Base-by-base conservation (phyloP, 257 asterid genomes). In the Ilex aquifolium region DNA sequence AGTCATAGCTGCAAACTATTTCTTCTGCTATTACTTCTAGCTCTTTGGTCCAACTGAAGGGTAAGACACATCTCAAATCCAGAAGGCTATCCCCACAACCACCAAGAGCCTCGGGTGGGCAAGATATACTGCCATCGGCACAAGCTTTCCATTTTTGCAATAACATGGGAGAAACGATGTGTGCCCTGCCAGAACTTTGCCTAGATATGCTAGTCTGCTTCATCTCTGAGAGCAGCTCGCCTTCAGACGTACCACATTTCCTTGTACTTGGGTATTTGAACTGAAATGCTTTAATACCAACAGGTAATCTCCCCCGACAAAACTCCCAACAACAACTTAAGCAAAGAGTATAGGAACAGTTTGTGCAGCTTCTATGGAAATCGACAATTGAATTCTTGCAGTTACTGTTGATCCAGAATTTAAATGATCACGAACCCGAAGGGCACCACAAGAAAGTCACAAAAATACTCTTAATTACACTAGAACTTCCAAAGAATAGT, bases 361-460 rank as follows among this genome's bases (percentile, higher is more conserved):
- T 80, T 56, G 80, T 39, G 82, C 99, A 93, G 76, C 85, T 84
- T 82, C 96, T 82, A 62, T 90, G 96, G 82, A 86, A 93, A 89
- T 93, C 95, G 71, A 84, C 70, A 72, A 90, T 82, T 59, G 91
- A 76, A 44, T 76, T 67, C 65, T 79, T 81, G 82, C 99, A 93
- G 73, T 76, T 86, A 74, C 77, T 83, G 83, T 97, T 90, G 90
- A 73, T 64, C 62, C 68, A 68, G 62, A 65, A 78, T 62, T 70
- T 58, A 67, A 76, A 74, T 44, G 56, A 73, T 56, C 68, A 64
- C 42, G 73, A 17, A 62, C 32, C 61, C 57, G 70, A 53, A 68
- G 54, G 61, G 49, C 65, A 69, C 63, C 57, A 31, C 42, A 67
- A 59, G 70, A 61, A 62, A 62, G 64, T 61, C 56, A 63, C 13